Evolutionary conservation across 1,139 yeast genomes (phyloP).

Genomic region (Neolecta irregularis): DNA sequence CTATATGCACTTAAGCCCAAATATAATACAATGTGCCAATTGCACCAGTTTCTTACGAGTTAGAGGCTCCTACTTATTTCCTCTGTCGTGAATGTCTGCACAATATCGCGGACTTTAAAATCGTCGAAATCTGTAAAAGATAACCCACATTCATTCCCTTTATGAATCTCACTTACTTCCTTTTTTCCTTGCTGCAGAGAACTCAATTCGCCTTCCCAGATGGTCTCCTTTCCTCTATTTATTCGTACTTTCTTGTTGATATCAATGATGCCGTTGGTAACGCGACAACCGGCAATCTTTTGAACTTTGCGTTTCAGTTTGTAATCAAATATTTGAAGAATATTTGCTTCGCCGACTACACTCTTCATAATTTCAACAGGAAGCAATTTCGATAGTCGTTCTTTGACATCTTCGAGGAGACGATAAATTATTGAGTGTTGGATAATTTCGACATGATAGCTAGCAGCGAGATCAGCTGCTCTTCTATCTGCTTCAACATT

Average conservation of each 20-base stretch:
- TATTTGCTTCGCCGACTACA: conserved; percentile 49
- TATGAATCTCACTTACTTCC: conserved; percentile 59
- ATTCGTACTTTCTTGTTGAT: conserved; percentile 50
- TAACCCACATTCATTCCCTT: conserved; percentile 85
- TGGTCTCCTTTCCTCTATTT: conserved; percentile 35
- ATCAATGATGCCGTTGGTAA: conserved; percentile 51
- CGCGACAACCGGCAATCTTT: conserved; percentile 78
- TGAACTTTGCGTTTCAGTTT: conserved; percentile 37
- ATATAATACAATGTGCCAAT: neutral
- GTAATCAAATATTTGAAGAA: conserved; percentile 60
- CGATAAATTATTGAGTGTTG: conserved; percentile 75
- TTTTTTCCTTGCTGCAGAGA: conserved; percentile 74
- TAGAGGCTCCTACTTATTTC: conserved; percentile 8
- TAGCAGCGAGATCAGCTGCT: conserved; percentile 44
- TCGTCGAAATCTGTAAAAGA: conserved; percentile 55
- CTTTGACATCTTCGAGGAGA: conserved; percentile 69
- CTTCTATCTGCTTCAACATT: conserved; percentile 58
- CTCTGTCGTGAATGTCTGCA: conserved; percentile 55
- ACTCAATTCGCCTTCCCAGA: conserved; percentile 55
- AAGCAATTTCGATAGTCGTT: conserved; percentile 43
- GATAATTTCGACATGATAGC: conserved; percentile 41
- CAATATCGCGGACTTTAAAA: conserved; percentile 58
- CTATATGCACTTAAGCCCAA: neutral
- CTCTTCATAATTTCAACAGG: conserved; percentile 56
- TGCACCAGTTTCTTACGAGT: neutral